Conservation (phyloP, 768 basidiomycete species). For the Lactarius vividus region DNA sequence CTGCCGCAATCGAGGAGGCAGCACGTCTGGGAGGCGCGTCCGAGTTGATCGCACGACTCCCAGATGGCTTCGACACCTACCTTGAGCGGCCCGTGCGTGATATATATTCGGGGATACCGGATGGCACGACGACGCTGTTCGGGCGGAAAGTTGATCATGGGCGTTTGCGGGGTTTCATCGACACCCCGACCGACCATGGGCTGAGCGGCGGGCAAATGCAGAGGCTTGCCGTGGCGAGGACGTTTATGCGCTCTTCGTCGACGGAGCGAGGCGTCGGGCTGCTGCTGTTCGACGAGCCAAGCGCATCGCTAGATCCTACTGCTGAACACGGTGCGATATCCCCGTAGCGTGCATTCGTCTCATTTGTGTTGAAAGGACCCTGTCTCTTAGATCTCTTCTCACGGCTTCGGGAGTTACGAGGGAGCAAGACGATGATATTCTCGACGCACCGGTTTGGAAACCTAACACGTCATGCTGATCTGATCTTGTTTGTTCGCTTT, state of each 20-base stretch:
- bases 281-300: constrained; percentile 70
- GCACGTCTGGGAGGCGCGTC: constrained; percentile 70
- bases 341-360: not conserved
- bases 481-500: constrained; percentile 19
- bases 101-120: constrained; percentile 61
- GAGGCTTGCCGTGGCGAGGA: constrained; percentile 67
- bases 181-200: not conserved
- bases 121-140: constrained; percentile 62
- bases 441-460: constrained; percentile 73
- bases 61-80: constrained; percentile 69
- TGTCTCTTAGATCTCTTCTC: constrained; percentile 59
- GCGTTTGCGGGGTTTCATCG: constrained; percentile 1
- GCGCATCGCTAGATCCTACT: constrained; percentile 68
- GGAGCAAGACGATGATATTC: constrained; percentile 81
- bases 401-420: constrained; percentile 60
- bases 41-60: constrained; percentile 58
- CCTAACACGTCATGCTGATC: constrained; percentile 54
- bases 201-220: constrained; percentile 78
- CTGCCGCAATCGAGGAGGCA: constrained; percentile 59
- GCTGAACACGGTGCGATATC: constrained; percentile 61
- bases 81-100: constrained; percentile 67
- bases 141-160: constrained; percentile 47
- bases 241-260: constrained; percentile 65
- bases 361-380: not conserved
- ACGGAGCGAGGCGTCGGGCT: constrained; percentile 51